These are phyloP conservation scores for Rubia occidens DNA, from an alignment of 305 asterid genomes.

Conservation along the genomic window DNA sequence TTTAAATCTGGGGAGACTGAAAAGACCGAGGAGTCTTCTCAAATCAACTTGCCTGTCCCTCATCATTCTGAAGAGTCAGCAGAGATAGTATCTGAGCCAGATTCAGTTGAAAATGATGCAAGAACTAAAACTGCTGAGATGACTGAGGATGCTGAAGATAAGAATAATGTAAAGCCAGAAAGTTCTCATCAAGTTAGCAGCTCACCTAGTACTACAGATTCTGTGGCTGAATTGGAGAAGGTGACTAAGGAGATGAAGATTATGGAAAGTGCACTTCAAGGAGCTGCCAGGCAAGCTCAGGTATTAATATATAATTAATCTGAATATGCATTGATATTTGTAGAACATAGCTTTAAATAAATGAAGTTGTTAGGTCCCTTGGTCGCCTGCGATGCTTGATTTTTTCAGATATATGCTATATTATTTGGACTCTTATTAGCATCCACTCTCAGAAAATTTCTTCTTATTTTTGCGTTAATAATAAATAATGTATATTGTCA, in stretches of 20 bases:
- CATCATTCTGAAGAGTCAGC: slow-evolving; percentile 27
- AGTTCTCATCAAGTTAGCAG: slow-evolving; percentile 32
- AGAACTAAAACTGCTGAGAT: slow-evolving; percentile 29
- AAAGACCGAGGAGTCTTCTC: slow-evolving; percentile 34
- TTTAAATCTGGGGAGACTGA: slow-evolving; percentile 27
- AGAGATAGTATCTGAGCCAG: slow-evolving; percentile 27
- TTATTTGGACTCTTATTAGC: not conserved
- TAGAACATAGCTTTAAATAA: not conserved
- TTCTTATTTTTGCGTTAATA: not conserved
- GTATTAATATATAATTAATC: slow-evolving; percentile 25
- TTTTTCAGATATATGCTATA: not conserved
- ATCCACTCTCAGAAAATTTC: not conserved
- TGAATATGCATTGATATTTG: not conserved
- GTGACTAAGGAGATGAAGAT: slow-evolving; percentile 76
- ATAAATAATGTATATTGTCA: too few relatives aligned
- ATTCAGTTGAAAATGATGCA: slow-evolving; percentile 29
- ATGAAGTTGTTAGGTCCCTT: not conserved
- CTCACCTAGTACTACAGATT: slow-evolving; percentile 30
- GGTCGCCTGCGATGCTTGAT: not conserved
- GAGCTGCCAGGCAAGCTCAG: slow-evolving; percentile 99
- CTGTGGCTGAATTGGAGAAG: slow-evolving; percentile 57
- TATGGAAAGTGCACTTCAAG: slow-evolving; percentile 90
- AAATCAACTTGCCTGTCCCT: slow-evolving; percentile 23
- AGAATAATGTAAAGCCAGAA: slow-evolving; percentile 32
- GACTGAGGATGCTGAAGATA: slow-evolving; percentile 24